These are phyloP conservation scores for Austroboletus niveus DNA, from an alignment of 1,284 basidiomycete genomes.

Conservation along the genomic window DNA sequence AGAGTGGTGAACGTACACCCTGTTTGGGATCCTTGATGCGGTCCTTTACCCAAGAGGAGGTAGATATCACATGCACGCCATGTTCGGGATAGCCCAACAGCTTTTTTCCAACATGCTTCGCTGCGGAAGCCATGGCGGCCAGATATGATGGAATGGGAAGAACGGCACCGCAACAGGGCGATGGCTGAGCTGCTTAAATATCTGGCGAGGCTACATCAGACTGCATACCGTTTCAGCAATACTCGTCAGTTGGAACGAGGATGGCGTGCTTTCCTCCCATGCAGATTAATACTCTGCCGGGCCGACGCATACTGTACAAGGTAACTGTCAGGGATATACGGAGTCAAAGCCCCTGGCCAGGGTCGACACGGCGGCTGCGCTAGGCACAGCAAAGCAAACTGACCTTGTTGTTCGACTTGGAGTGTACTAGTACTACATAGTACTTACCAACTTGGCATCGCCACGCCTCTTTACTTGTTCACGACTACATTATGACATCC, in stretches of 20 bases:
- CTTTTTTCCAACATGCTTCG: conserved; percentile 55
- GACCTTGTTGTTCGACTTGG: too few species aligned
- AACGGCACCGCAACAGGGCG: background rate
- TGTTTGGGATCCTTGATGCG: conserved; percentile 43
- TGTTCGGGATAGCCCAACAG: conserved; percentile 62
- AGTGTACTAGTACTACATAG: too few species aligned
- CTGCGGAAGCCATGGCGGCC: conserved; percentile 40
- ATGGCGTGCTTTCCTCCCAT: background rate
- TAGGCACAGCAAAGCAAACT: too few species aligned
- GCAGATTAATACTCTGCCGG: background rate
- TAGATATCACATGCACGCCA: conserved; percentile 53
- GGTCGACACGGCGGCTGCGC: too few species aligned
- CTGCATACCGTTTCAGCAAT: too few species aligned
- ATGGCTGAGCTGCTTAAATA: conserved; percentile 5
- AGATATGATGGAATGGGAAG: background rate
- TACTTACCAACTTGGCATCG: conserved; percentile 47
- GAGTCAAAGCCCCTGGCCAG: too few species aligned
- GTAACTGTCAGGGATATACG: conserved; percentile 13
- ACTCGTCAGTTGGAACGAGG: background rate
- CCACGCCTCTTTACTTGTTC: conserved; percentile 16
- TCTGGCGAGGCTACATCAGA: background rate
- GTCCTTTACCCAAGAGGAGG: conserved; percentile 50
- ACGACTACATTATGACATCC: conserved; percentile 46
- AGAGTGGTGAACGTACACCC: conserved; percentile 39
- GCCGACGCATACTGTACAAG: background rate